Conservation (phyloP, 768 basidiomycete genomes). For the Rossbeevera mucosa region DNA sequence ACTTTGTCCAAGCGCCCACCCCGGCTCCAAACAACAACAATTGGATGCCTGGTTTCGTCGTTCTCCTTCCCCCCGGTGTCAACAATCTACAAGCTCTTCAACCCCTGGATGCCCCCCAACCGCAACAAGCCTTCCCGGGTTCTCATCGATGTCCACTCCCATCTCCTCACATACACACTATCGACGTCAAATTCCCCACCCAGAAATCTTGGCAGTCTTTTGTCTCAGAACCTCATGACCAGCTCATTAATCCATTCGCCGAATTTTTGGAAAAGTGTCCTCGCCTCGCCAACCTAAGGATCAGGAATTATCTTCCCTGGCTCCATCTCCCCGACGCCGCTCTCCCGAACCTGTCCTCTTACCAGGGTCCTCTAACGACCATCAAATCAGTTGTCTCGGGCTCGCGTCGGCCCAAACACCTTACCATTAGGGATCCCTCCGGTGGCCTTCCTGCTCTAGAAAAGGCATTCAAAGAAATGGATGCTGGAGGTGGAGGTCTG, state of each 20-base stretch:
- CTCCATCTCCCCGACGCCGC: conserved; percentile 17
- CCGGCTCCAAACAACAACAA: conserved; percentile 7
- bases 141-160: conserved; percentile 12
- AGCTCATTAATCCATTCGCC: conserved; percentile 24
- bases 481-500: conserved; percentile 11
- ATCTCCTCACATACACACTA: conserved; percentile 24
- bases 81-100: conserved; percentile 11
- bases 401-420: conserved; percentile 17
- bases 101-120: background rate
- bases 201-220: conserved; percentile 30
- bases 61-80: conserved; percentile 5
- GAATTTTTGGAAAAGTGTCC: conserved; percentile 26
- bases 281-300: conserved; percentile 14
- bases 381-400: conserved; percentile 22
- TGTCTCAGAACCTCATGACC: conserved; percentile 25
- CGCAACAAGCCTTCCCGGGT: conserved; percentile 2
- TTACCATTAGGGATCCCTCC: conserved; percentile 22
- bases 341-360: conserved; percentile 17
- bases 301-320: conserved; percentile 28
- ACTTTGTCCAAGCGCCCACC: conserved; percentile 13
- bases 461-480: conserved; percentile 27
- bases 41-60: conserved; percentile 14
- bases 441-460: conserved; percentile 21
- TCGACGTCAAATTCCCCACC: conserved; percentile 29
- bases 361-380: conserved; percentile 27